Base-by-base conservation (phyloP, 139 green algal species). In the Chlamydomonas sp. region DNA sequence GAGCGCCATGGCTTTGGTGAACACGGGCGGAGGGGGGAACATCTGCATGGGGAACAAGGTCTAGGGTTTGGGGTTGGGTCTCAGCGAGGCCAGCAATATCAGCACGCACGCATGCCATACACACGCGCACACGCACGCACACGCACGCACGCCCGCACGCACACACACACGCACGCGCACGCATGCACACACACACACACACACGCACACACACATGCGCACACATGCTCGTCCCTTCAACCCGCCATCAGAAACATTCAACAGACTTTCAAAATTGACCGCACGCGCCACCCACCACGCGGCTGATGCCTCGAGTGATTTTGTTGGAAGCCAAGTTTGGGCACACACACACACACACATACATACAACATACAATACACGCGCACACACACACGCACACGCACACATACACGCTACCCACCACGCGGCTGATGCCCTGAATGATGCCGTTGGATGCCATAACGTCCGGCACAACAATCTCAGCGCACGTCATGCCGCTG, bases 361-460 rank as follows among this genome's bases (percentile, higher is more conserved):
- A 87, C 5, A 89, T n/a, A n/a, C n/a, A n/a, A n/a, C n/a, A n/a
- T n/a, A n/a, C n/a, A n/a, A n/a, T n/a, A n/a, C n/a, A n/a, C n/a
- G n/a, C n/a, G n/a, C n/a, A n/a, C n/a, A 20, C 20, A 16, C 5
- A 8, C 60, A n/a, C 30, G 10, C 5, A 48, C 47, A 38, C 6
- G 35, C n/a, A n/a, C n/a, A n/a, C n/a, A n/a, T n/a, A n/a, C n/a
- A 8, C 10, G 22, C 8, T 38, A 10, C 62, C 57, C 35, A 69
- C 35, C 62, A 69, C 62, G 8, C 35, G 54, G 34, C 35, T 69
- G 75, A 90, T 88, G 70, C 66, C 70, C 30, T 90, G 84, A 2
- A 84, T 62, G 31, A 90, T 63, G 33, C 82, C 84, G 59, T 90
- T 90, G 58, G 39, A 67, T 10, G 78, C 82, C 0, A 72, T 35